Evolutionary conservation across 225 moss, liverwort and hornwort genomes (phyloP).

Genomic region (Ulota crispa): DNA sequence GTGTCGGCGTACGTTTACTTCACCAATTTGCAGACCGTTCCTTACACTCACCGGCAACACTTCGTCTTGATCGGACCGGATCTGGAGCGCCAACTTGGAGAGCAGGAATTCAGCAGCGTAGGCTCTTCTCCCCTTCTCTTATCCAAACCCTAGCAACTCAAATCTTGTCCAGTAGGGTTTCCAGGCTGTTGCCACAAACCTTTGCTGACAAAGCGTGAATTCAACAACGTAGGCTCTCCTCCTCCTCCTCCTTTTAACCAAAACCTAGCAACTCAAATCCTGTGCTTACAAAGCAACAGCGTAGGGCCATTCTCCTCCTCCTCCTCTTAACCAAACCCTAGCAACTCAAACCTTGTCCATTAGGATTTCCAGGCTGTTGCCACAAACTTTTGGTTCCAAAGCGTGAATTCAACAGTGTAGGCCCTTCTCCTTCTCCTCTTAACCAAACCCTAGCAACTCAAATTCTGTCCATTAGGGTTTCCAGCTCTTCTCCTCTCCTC

Average conservation of each 20-base stretch:
- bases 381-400: too few species aligned
- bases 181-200: too few species aligned
- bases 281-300: conserved; percentile 34
- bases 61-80: conserved; percentile 71
- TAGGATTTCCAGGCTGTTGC: background rate
- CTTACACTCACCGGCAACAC: conserved; percentile 83
- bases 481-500: background rate
- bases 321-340: background rate
- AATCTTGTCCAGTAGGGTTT: conserved; percentile 13
- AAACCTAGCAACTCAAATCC: background rate
- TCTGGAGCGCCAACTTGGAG: conserved; percentile 70
- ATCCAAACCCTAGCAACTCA: background rate
- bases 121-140: background rate
- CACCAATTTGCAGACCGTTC: conserved; percentile 74
- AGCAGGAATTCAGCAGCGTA: conserved; percentile 72
- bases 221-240: too few species aligned
- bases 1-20: conserved; percentile 62
- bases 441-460: background rate
- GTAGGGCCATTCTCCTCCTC: conserved; percentile 40
- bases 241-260: too few species aligned
- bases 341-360: background rate
- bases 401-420: conserved; percentile 73
- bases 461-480: conserved; percentile 13
- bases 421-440: background rate
- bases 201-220: too few species aligned